Evolutionary conservation across 495 filamentous ascomycete genomes (phyloP).

Genomic region (Extremus antarcticus): DNA sequence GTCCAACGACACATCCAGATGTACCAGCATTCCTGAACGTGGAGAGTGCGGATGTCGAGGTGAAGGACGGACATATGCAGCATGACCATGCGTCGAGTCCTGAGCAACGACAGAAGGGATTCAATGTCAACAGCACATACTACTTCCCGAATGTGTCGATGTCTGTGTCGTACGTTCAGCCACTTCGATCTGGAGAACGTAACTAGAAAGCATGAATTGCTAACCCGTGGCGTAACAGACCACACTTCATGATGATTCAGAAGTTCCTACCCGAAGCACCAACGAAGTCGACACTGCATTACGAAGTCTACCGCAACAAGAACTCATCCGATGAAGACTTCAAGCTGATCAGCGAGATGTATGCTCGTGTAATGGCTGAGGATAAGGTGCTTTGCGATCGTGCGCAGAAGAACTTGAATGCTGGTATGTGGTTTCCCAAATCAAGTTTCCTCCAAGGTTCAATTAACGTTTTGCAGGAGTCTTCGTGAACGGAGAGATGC

Average conservation of each 20-base stretch:
- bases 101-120: slow-evolving; percentile 27
- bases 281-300: slow-evolving; percentile 31
- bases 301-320: slow-evolving; percentile 44
- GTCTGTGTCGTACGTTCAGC: slow-evolving; percentile 36
- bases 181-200: background rate
- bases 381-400: slow-evolving; percentile 35
- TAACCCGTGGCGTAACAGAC: slow-evolving; percentile 26
- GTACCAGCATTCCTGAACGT: slow-evolving; percentile 36
- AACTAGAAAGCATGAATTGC: slow-evolving; percentile 6
- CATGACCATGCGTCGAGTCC: slow-evolving; percentile 35
- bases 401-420: slow-evolving; percentile 37
- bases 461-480: too few relatives aligned
- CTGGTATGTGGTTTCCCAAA: background rate
- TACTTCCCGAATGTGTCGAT: slow-evolving; percentile 39
- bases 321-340: slow-evolving; percentile 36
- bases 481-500: slow-evolving; percentile 37
- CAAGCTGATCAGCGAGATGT: slow-evolving; percentile 31
- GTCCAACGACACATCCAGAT: slow-evolving; percentile 38
- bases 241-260: slow-evolving; percentile 40
- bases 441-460: background rate
- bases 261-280: slow-evolving; percentile 35
- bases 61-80: slow-evolving; percentile 32
- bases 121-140: slow-evolving; percentile 33
- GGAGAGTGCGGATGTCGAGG: slow-evolving; percentile 33
- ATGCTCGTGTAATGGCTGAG: slow-evolving; percentile 37